phyloP scores from a whole-genome alignment of 495 filamentous ascomycete species.

The Penicillium odoratum region DNA sequence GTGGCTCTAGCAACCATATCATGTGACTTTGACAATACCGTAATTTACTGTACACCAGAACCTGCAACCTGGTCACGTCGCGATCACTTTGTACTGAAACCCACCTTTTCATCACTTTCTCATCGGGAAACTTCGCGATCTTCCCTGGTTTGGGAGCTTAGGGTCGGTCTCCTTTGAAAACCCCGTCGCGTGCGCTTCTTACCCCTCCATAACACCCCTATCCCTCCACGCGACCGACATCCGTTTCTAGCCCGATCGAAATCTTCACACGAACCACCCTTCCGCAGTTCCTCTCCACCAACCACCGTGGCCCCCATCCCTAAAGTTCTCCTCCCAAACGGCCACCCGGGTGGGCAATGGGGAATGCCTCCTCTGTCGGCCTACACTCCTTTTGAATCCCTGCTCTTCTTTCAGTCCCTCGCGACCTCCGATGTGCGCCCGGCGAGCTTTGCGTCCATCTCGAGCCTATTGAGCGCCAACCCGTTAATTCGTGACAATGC shows the following conservation, averaged over 20 bases:
- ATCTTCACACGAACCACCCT: slow-evolving; percentile 13
- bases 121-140: not conserved
- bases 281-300: slow-evolving; percentile 7
- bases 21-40: not conserved
- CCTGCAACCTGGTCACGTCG: slow-evolving; percentile 1
- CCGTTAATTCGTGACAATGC: slow-evolving; percentile 63
- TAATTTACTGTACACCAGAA: not conserved
- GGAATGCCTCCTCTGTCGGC: slow-evolving; percentile 58
- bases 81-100: not conserved
- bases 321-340: slow-evolving; percentile 37
- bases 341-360: slow-evolving; percentile 48
- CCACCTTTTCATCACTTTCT: not conserved
- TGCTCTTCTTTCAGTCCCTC: slow-evolving; percentile 87
- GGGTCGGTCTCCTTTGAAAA: not conserved
- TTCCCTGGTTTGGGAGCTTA: not conserved
- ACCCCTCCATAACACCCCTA: not conserved
- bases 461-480: slow-evolving; percentile 70
- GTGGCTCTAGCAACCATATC: not conserved
- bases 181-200: not conserved
- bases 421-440: slow-evolving; percentile 62
- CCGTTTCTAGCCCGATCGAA: slow-evolving; percentile 10
- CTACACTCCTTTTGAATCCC: slow-evolving; percentile 84
- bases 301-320: slow-evolving; percentile 48
- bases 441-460: slow-evolving; percentile 68
- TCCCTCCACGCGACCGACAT: not conserved